phyloP scores from a whole-genome alignment of 345 rosid genomes.

The Psidium guajava region DNA sequence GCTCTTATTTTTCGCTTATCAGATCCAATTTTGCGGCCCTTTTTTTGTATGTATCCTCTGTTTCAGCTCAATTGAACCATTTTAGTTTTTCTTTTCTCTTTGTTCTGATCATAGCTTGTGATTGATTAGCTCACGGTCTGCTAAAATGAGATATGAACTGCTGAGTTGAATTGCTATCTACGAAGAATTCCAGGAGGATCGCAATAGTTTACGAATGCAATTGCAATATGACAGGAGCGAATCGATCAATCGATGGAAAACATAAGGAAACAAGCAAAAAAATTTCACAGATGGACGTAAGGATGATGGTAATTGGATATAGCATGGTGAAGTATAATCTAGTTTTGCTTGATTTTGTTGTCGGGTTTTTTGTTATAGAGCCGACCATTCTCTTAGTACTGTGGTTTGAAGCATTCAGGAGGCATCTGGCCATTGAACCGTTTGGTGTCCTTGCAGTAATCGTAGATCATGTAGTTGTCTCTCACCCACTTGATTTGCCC shows the following conservation, averaged over 20 bases:
- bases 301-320: background rate
- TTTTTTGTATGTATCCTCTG: background rate
- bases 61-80: background rate
- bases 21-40: background rate
- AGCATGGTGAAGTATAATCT: background rate
- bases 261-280: background rate
- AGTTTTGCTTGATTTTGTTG: background rate
- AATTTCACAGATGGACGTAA: background rate
- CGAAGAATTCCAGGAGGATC: background rate
- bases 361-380: background rate
- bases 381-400: constrained; percentile 23
- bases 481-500: constrained; percentile 41
- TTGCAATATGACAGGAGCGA: background rate
- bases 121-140: background rate
- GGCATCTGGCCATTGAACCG: constrained; percentile 57
- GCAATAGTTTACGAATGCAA: background rate
- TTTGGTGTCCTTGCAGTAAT: constrained; percentile 53
- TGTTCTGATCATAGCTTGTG: background rate
- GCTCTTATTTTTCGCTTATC: background rate
- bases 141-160: background rate
- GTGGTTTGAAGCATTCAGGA: constrained; percentile 48
- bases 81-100: background rate
- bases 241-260: background rate
- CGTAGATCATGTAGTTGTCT: constrained; percentile 46
- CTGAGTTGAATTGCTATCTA: background rate